Base-by-base conservation (phyloP, 352 stramenopile species). In the Globisporangium cylindrosporum region DNA sequence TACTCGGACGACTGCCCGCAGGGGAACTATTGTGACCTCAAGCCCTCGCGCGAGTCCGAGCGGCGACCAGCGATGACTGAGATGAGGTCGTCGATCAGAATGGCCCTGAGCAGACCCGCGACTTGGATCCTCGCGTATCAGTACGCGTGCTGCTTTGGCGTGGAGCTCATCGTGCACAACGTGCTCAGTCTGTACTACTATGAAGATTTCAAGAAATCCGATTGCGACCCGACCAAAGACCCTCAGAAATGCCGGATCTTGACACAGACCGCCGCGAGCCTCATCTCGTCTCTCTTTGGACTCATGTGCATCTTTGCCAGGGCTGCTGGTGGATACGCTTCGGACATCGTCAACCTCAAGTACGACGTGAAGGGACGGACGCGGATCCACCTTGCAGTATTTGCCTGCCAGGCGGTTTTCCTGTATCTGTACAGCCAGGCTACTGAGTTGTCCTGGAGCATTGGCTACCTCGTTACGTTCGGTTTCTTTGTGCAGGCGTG, bases 91-190 rank as follows among this genome's bases (percentile, higher is more conserved):
- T 59, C 43, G 3, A 56, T 77, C 43, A 77, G 62, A 70, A 86
- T 70, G 18, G 92, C 77, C 0, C 54, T 64, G 5, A 22, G 25
- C 3, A 24, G 68, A 1, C 68, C 80, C 2, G 95, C 95, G 70
- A 97, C 90, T 8, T 98, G 93, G 94, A 79, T 98, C 66, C 74
- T 98, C 43, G 89, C 90, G 71, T 72, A 95, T 65, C 89, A 97
- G 72, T 98, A 98, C 68, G 92, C 86, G 43, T 93, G 84, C 68
- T 98, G 89, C 74, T 98, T 99, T 71, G 95, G 95, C 54, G 85
- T 98, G 46, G 94, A 98, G 70, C 76, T 99, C 3, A 95, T 95
- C 56, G 92, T 98, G 59, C 97, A 98, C 82, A 98, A 98, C 73
- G 90, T 93, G 46, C 87, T 96, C 43, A 93, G 89, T 29, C 69